A percentile compares a stretch with the other conserved stretches of the same genome.
Evolutionary conservation across 208 protist genomes (phyloP).

Genomic region (Vickermania ingenoplastis): DNA sequence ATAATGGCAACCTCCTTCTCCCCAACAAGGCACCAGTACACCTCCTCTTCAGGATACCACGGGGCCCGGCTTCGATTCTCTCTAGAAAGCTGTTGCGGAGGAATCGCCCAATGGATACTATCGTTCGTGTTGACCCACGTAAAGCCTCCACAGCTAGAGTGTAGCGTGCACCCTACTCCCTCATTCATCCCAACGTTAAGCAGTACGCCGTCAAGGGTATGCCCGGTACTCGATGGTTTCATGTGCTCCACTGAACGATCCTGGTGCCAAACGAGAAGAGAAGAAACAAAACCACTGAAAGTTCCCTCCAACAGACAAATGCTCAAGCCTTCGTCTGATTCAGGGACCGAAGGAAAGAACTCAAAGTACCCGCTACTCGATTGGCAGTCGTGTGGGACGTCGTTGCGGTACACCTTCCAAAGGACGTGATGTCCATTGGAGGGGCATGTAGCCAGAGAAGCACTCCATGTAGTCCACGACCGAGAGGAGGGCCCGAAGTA

Average conservation of each 20-base stretch:
- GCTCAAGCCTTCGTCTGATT: constrained; percentile 6
- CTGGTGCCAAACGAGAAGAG: constrained; percentile 43
- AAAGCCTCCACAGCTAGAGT: constrained; percentile 17
- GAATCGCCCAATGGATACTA: constrained; percentile 26
- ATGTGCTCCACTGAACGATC: constrained; percentile 38
- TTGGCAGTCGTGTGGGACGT: constrained; percentile 25
- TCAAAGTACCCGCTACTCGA: constrained; percentile 30
- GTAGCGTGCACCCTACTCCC: constrained; percentile 50
- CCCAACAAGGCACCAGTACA: constrained; percentile 63
- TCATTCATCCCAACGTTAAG: constrained; percentile 47
- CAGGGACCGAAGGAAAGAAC: constrained; percentile 4
- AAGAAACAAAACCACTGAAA: constrained; percentile 19
- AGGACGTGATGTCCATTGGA: constrained; percentile 23
- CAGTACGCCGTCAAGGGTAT: constrained; percentile 12
- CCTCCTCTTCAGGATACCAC: constrained; percentile 24
- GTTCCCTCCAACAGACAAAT: constrained; percentile 13
- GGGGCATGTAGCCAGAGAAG: constrained; percentile 39
- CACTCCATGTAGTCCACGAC: constrained; percentile 66
- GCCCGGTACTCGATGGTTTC: constrained; percentile 21
- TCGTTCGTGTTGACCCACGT: constrained; percentile 31
- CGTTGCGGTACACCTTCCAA: constrained; percentile 74
- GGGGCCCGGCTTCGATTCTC: constrained; percentile 5
- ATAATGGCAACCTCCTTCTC: constrained; percentile 62
- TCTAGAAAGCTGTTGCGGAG: constrained; percentile 21
- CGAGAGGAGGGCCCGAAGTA: background rate